Base-by-base conservation (phyloP, 2,329 filamentous ascomycete species). In the Leptodontidium sp. region DNA sequence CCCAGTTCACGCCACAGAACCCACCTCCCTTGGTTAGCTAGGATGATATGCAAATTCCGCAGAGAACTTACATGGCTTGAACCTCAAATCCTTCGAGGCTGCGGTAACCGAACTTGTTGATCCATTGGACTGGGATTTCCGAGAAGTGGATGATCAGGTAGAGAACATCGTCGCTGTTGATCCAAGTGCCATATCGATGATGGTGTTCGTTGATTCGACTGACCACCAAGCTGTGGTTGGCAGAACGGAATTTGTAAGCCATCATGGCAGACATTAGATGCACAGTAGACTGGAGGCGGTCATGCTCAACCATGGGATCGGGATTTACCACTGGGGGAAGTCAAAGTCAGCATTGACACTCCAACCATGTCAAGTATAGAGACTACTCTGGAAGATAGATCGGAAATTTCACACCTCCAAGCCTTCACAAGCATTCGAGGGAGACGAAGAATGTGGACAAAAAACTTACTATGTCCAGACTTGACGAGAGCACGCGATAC, bases 171-270 rank as follows among this genome's bases (percentile, higher is more conserved):
- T 71, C 69, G 35, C 64, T 67, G 57, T 68, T 71, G 26, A 71
- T 71, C 53, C 52, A 67, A 14, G 57, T 35, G 4, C 66, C 69
- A 55, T 71, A 71, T 40, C 69, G 59, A 32, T 71, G 69, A 47
- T 71, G 66, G 52, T 71, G 69, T 57, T 71, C 69, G 53, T 71
- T 71, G 55, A 71, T 68, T 14, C 69, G 64, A 59, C 66, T 59
- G 4, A 71, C 21, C 17, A 67, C 61, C 32, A 69, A 45, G 21
- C 66, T 67, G n/a, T 71, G 66, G 8, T 53, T 49, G 2, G 52
- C 52, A 38, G 66, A 68, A 35, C 61, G 61, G 55, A 69, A 29
- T 9, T 61, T 59, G 38, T 68, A 68, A 14, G 66, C 53, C 24
- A 67, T 45, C 45, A 67, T 62, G 6, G 32, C 69, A 57, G 45